Percentiles rank a stretch among this genome's conserved stretches.
Evolutionary conservation across 306 rosid species (phyloP).

Genomic region (Castanopsis chinensis): DNA sequence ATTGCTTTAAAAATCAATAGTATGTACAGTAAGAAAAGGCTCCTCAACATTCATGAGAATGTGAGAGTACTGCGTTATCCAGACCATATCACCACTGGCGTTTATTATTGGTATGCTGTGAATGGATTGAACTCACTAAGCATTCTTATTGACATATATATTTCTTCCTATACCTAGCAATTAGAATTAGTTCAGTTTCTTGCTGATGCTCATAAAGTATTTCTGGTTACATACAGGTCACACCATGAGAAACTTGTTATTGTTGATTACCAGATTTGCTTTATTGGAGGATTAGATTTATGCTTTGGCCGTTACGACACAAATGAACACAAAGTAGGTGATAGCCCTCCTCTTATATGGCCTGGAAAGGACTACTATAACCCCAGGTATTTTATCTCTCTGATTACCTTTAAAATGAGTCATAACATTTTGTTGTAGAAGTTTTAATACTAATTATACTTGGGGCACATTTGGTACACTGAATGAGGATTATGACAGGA

Average conservation of each 20-base stretch:
- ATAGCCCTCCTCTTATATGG: slow-evolving; percentile 73
- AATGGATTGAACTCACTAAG: background rate
- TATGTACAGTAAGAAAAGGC: slow-evolving; percentile 87
- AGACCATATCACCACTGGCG: slow-evolving; percentile 92
- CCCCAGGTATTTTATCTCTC: slow-evolving; percentile 58
- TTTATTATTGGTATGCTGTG: slow-evolving; percentile 79
- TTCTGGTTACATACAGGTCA: slow-evolving; percentile 68
- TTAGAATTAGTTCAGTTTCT: slow-evolving; percentile 13
- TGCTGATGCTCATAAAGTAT: slow-evolving; percentile 41
- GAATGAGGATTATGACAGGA: too few species aligned
- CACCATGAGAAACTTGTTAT: slow-evolving; percentile 99
- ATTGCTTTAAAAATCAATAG: slow-evolving; percentile 97
- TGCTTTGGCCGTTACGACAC: slow-evolving; percentile 99
- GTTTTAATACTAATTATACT: background rate
- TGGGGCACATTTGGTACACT: background rate
- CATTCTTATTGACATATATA: background rate
- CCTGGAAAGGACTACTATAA: slow-evolving; percentile 98
- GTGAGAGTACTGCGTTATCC: slow-evolving; percentile 97
- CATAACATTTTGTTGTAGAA: background rate
- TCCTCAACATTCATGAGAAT: slow-evolving; percentile 92
- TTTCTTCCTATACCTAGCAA: slow-evolving; percentile 5
- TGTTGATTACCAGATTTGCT: slow-evolving; percentile 90
- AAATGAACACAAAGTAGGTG: slow-evolving; percentile 86
- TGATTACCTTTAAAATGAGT: background rate
- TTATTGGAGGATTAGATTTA: slow-evolving; percentile 94